Evolutionary conservation across 306 rosid genomes (phyloP).

Genomic region (Dicorynia guianensis): DNA sequence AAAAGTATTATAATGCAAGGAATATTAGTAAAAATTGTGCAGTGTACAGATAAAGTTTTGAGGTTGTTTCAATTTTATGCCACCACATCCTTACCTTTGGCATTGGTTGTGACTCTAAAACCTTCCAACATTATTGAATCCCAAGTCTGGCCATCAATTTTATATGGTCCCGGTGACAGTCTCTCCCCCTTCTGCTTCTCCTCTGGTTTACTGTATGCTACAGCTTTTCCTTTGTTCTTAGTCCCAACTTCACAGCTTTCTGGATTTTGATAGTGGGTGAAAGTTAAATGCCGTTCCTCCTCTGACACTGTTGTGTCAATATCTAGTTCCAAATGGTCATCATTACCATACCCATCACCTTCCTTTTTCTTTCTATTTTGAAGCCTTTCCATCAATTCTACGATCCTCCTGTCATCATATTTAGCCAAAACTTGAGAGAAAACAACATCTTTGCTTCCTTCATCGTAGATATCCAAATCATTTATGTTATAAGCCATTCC

Average conservation of each 20-base stretch:
- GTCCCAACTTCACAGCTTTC: neutral
- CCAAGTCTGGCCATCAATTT: neutral
- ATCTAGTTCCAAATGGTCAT: too few relatives aligned
- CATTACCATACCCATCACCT: neutral
- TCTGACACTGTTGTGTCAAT: too few relatives aligned
- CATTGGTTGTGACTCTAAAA: neutral
- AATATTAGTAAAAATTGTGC: neutral
- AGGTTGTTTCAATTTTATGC: too few relatives aligned
- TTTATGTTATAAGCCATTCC: slow-evolving; percentile 1
- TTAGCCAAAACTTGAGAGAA: slow-evolving; percentile 16
- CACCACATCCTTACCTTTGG: neutral
- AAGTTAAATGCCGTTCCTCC: neutral
- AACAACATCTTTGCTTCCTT: slow-evolving; percentile 27
- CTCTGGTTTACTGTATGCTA: neutral
- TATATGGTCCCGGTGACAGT: neutral
- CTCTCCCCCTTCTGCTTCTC: neutral
- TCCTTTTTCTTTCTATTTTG: slow-evolving; percentile 1
- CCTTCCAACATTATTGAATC: slow-evolving; percentile 14
- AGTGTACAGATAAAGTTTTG: too few relatives aligned
- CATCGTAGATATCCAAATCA: slow-evolving; percentile 38
- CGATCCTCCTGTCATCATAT: neutral
- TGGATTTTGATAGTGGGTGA: neutral
- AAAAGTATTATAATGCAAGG: neutral
- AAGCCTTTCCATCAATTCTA: slow-evolving; percentile 23
- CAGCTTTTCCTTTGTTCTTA: slow-evolving; percentile 21